A percentile compares a stretch with the other conserved stretches of the same genome.
These are phyloP conservation scores for Neofusicoccum ribis DNA, from an alignment of 2,329 filamentous ascomycete genomes.

Conservation along the genomic window DNA sequence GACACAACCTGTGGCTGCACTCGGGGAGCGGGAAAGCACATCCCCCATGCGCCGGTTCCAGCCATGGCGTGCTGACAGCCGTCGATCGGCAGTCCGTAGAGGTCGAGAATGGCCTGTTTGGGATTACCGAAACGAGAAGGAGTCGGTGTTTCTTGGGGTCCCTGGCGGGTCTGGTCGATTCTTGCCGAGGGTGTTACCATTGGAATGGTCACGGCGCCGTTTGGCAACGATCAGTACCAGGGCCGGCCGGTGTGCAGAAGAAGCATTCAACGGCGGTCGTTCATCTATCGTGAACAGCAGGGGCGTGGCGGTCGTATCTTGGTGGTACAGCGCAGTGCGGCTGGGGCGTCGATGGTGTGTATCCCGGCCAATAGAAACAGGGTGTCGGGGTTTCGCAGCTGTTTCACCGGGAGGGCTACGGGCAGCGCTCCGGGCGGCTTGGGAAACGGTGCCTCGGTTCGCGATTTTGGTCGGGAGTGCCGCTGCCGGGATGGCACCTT, in stretches of 20 bases:
- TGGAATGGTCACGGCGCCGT: background rate
- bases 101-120: background rate
- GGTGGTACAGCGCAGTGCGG: background rate
- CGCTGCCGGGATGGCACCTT: slow-evolving; percentile 11
- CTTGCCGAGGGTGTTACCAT: slow-evolving; percentile 5
- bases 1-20: background rate
- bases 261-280: slow-evolving; percentile 5
- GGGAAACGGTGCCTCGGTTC: slow-evolving; percentile 8
- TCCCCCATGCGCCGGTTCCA: background rate
- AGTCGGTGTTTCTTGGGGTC: background rate
- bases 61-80: background rate
- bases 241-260: background rate
- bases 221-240: background rate
- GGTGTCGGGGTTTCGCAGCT: slow-evolving; percentile 4
- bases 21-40: background rate
- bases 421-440: background rate
- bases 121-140: slow-evolving; percentile 5
- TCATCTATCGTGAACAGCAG: slow-evolving; percentile 13
- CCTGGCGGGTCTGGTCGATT: background rate
- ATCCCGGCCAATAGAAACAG: background rate
- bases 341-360: slow-evolving; percentile 11
- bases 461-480: slow-evolving; percentile 12
- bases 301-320: background rate
- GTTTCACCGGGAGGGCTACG: slow-evolving; percentile 12
- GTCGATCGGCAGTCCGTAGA: background rate